A percentile compares a stretch with the other conserved stretches of the same genome.
Evolutionary conservation across 2,329 filamentous ascomycete genomes (phyloP).

Genomic region (Penicillium sp.): DNA sequence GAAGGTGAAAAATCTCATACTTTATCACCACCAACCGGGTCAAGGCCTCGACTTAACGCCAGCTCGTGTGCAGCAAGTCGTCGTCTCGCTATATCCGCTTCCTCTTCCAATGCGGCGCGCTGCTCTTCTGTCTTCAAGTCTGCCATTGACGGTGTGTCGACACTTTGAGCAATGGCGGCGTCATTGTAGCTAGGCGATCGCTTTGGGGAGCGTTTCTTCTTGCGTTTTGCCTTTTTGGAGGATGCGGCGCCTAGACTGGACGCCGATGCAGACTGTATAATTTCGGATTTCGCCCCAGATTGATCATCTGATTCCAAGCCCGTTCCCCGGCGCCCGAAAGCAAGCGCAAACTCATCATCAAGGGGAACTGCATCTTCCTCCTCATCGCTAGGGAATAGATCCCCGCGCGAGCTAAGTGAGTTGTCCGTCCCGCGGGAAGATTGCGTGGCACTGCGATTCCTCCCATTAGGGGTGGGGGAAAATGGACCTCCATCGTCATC

Average conservation of each 20-base stretch:
- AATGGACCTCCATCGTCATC: conserved; percentile 44
- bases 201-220: conserved; percentile 31
- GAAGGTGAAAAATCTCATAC: conserved; percentile 23
- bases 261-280: conserved; percentile 43
- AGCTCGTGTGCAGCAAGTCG: conserved; percentile 56
- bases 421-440: conserved; percentile 80
- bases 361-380: conserved; percentile 92
- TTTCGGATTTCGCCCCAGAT: conserved; percentile 62
- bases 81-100: conserved; percentile 54
- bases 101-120: conserved; percentile 54
- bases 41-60: conserved; percentile 56
- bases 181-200: conserved; percentile 28
- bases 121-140: conserved; percentile 62
- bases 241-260: conserved; percentile 48
- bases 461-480: conserved; percentile 20
- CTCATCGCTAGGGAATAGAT: conserved; percentile 88
- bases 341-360: conserved; percentile 87
- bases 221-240: conserved; percentile 46
- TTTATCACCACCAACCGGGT: conserved; percentile 25
- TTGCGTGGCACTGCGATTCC: conserved; percentile 72
- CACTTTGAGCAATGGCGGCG: conserved; percentile 30
- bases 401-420: conserved; percentile 81
- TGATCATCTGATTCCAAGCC: conserved; percentile 62
- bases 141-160: conserved; percentile 49
- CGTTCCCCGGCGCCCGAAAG: conserved; percentile 69